Base-by-base conservation (phyloP, 352 stramenopile genomes). In the Thraustotheca clavata region DNA sequence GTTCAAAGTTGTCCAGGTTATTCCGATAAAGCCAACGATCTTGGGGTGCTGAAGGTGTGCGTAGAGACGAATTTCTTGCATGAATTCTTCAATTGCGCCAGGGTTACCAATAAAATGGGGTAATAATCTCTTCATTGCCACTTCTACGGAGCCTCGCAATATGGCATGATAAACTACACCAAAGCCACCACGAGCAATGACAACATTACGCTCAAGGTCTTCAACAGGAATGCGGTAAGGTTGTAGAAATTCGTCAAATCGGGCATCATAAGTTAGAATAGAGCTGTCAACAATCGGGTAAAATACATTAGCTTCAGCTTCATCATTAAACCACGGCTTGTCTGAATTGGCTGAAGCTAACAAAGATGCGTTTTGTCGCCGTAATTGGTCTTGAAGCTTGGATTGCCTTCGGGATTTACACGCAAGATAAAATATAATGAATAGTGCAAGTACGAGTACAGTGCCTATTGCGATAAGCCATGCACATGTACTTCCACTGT, bases 1-100 rank as follows among this genome's bases (percentile, higher is more conserved):
- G 8, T 69, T 52, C 6, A 77, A 34, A 20, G 69, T 61, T 2
- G 76, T 69, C 76, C 74, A 83, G n/a, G 80, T 82, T 18, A 80
- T 77, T 36, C 84, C 84, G 12, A 85, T 76, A 69, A 88, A 93
- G 67, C 86, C 73, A 69, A 93, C 69, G 35, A 93, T 74, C 59
- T 81, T 80, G 52, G 79, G 74, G 67, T 93, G 84, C 43, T 69
- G 74, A 57, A 93, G 72, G 26, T 77, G 65, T 40, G 79, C 70
- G 34, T 89, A 71, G 48, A 91, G 77, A 61, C 88, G 76, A 46
- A 93, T 80, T 36, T 93, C 84, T 24, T 63, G 52, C 24, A 80
- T 67, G 39, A 80, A 79, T 4, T 26, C 35, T 3, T 61, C 39
- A 33, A 74, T 0, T 9, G 33, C 35, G 3, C 18, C 32, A 38